Conservation (phyloP, 1,284 basidiomycete species). For the Trametes versicolor region DNA sequence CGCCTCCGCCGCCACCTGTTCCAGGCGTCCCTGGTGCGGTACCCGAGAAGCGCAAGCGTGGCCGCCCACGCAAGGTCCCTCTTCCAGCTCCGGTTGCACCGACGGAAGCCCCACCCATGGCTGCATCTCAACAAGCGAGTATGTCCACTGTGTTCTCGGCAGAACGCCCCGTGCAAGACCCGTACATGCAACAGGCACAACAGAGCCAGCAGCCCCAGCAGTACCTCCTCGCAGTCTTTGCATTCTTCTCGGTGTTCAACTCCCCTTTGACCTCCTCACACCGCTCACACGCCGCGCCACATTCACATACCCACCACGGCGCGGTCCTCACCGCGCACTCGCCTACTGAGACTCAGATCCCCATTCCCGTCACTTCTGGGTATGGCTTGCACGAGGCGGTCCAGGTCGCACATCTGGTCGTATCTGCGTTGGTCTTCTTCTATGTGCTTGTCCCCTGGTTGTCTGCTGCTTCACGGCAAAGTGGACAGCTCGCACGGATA, state of each 20-base stretch:
- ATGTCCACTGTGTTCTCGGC: slow-evolving; percentile 31
- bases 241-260: slow-evolving; percentile 81
- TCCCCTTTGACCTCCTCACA: slow-evolving; percentile 63
- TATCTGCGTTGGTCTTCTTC: slow-evolving; percentile 67
- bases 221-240: slow-evolving; percentile 79
- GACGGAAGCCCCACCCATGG: slow-evolving; percentile 21
- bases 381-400: slow-evolving; percentile 61
- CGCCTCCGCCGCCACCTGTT: slow-evolving; percentile 45
- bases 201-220: slow-evolving; percentile 53
- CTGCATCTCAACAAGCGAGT: slow-evolving; percentile 23
- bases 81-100: slow-evolving; percentile 36
- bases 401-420: slow-evolving; percentile 68
- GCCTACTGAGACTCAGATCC: slow-evolving; percentile 29
- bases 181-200: slow-evolving; percentile 25
- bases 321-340: slow-evolving; percentile 41
- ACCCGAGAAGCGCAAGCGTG: slow-evolving; percentile 84
- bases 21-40: slow-evolving; percentile 45
- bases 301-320: slow-evolving; percentile 46
- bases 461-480: slow-evolving; percentile 42
- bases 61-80: slow-evolving; percentile 70
- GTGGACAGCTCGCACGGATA: slow-evolving; percentile 18
- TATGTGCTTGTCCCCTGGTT: slow-evolving; percentile 64
- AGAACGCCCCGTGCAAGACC: slow-evolving; percentile 32
- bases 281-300: slow-evolving; percentile 36
- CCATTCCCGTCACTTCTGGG: slow-evolving; percentile 23